phyloP scores from a whole-genome alignment of 139 green algal genomes.

The Auxenochlorella pyrenoidosa region DNA sequence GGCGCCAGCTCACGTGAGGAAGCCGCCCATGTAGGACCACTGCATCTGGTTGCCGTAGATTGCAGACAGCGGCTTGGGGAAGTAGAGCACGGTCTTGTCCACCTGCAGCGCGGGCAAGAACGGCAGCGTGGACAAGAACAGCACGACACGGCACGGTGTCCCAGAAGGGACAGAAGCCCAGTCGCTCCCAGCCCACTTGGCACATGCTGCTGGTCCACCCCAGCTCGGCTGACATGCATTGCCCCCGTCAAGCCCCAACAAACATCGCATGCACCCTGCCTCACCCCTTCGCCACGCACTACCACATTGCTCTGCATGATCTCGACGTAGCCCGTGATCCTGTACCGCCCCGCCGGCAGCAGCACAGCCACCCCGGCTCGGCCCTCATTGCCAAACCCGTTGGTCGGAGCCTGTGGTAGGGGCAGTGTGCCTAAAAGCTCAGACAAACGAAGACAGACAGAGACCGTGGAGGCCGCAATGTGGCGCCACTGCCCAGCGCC shows the following conservation, averaged over 20 bases:
- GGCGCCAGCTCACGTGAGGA: conserved; percentile 7
- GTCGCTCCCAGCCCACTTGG: too few relatives aligned
- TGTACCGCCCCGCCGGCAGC: conserved; percentile 9
- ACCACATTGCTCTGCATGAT: conserved; percentile 30
- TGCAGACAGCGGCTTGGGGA: not conserved
- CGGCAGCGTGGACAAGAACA: not conserved
- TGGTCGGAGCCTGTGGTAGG: not conserved
- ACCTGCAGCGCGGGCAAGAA: not conserved
- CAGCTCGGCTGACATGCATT: not conserved
- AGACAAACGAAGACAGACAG: too few relatives aligned
- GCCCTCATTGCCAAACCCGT: conserved; percentile 10
- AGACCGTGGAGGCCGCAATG: not conserved
- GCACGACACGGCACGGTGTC: not conserved
- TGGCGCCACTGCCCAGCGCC: not conserved
- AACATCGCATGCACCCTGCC: not conserved
- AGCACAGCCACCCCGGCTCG: not conserved
- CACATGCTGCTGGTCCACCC: too few relatives aligned
- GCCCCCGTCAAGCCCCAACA: too few relatives aligned
- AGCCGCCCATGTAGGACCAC: conserved; percentile 12
- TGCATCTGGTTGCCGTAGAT: conserved; percentile 17
- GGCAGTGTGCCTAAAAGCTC: not conserved
- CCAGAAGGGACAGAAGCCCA: too few relatives aligned
- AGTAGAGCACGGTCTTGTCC: not conserved
- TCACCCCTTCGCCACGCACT: conserved; percentile 19
- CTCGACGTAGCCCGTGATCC: not conserved